A percentile compares a stretch with the other conserved stretches of the same genome.
These are phyloP conservation scores for Barbatosphaeria neglecta DNA, from an alignment of 495 filamentous ascomycete genomes.

Conservation along the genomic window DNA sequence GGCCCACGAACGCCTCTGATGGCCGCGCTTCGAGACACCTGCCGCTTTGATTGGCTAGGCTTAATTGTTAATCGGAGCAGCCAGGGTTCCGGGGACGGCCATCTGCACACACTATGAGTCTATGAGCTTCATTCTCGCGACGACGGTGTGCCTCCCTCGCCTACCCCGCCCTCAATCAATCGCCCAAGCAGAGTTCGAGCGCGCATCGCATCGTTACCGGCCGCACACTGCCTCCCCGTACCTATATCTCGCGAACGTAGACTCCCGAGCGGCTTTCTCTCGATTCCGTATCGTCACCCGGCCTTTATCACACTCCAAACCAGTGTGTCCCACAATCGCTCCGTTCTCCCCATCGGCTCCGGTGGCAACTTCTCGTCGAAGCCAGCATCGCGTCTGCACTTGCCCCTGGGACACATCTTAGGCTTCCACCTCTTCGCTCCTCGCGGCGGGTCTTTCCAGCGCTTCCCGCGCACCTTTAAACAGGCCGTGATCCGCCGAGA, in stretches of 20 bases:
- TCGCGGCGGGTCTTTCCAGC: constrained; percentile 16
- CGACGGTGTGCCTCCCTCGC: neutral
- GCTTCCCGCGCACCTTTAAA: constrained; percentile 57
- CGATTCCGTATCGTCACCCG: neutral
- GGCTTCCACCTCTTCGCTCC: constrained; percentile 1
- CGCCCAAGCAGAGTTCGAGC: too few species aligned
- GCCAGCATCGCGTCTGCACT: neutral
- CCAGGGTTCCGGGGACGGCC: too few species aligned
- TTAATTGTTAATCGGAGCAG: neutral
- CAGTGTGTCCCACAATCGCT: neutral
- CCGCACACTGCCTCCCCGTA: neutral
- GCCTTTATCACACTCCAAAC: neutral
- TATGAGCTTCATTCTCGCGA: neutral
- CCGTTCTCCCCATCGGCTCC: neutral
- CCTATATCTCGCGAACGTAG: neutral
- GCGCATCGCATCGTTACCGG: neutral
- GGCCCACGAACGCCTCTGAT: neutral
- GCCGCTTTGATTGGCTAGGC: neutral
- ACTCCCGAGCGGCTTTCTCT: neutral
- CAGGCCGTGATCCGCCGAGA: constrained; percentile 68
- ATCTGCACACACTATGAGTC: too few species aligned
- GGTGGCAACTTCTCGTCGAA: neutral
- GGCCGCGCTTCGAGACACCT: neutral
- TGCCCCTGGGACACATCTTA: neutral
- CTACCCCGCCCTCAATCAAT: neutral